phyloP scores from a whole-genome alignment of 345 rosid species.

The Moringa oleifera region DNA sequence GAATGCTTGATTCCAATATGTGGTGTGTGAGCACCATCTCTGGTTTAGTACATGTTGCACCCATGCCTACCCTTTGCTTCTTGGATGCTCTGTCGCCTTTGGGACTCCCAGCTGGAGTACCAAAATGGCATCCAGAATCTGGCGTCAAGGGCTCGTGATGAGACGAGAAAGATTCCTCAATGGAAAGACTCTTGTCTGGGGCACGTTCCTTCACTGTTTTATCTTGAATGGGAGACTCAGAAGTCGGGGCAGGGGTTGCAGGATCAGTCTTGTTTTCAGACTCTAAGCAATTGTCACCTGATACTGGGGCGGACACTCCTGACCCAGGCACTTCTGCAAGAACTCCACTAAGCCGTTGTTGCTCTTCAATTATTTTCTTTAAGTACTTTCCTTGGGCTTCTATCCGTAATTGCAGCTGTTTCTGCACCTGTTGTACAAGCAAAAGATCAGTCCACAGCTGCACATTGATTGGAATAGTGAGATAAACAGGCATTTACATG shows the following conservation, averaged over 20 bases:
- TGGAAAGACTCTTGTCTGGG: slow-evolving; percentile 66
- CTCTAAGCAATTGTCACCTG: slow-evolving; percentile 45
- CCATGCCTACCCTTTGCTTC: slow-evolving; percentile 54
- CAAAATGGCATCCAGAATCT: slow-evolving; percentile 63
- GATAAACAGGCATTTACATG: background rate
- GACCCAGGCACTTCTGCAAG: slow-evolving; percentile 50
- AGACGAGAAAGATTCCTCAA: slow-evolving; percentile 82
- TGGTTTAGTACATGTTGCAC: slow-evolving; percentile 35
- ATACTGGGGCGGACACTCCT: slow-evolving; percentile 32
- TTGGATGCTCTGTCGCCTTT: slow-evolving; percentile 56
- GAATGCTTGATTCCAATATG: slow-evolving; percentile 79
- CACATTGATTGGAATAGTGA: too few species aligned
- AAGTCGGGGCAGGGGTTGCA: slow-evolving; percentile 81
- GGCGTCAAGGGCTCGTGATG: slow-evolving; percentile 84
- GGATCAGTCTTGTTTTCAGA: slow-evolving; percentile 75
- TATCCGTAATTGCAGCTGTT: slow-evolving; percentile 93
- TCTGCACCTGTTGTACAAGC: slow-evolving; percentile 66
- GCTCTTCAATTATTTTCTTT: slow-evolving; percentile 99
- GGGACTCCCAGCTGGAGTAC: slow-evolving; percentile 56
- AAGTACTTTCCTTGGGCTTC: slow-evolving; percentile 97
- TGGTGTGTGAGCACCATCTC: slow-evolving; percentile 53
- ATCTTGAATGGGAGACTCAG: slow-evolving; percentile 70
- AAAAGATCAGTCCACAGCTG: too few species aligned
- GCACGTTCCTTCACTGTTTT: slow-evolving; percentile 57
- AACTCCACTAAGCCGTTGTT: slow-evolving; percentile 73